Base-by-base conservation (phyloP, 2,329 filamentous ascomycete species). In the Onygena corvina region DNA sequence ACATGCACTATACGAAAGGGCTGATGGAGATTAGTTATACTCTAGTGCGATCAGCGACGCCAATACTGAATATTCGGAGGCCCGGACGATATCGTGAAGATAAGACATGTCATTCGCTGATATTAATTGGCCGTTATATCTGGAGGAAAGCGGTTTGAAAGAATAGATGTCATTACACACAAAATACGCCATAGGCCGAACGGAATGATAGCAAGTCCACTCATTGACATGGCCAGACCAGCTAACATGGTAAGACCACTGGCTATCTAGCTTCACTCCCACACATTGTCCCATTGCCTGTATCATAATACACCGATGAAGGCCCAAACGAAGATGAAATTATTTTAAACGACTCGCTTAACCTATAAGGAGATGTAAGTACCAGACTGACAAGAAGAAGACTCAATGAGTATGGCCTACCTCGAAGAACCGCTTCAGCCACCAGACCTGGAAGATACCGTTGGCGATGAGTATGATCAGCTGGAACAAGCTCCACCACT, bases 401-500 rank as follows among this genome's bases (percentile, higher is more conserved):
- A 9, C n/a, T 45, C 52, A 53, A 58, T 56, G 27, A 23, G 11
- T 12, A n/a, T 25, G 27, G 23, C 69, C 55, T 64, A 82, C 80
- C 81, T 95, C 89, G 64, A 95, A 95, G 77, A 98, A 98, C 64
- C 92, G 80, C 73, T 94, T 92, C 66, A 98, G 71, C 89, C 92
- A 98, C 90, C 92, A 98, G 57, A 98, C 90, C 74, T 98, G 92
- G 76, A 98, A 98, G 57, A 95, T 74, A 53, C 88, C 92, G 74
- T 96, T 87, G 61, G 84, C 88, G 57, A 93, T 76, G 55, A 98
- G 78, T 46, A 96, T 81, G 50, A 80, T 77, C 56, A 98, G 80
- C 70, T 98, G 89, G 70, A 96, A 96, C 60, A 96, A 78, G 69
- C 92, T 95, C 92, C 92, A 98, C 92, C 92, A 98, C 76, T 98